These are phyloP conservation scores for Zymoseptoria passerinii DNA, from an alignment of 2,329 filamentous ascomycete species.

Conservation along the genomic window DNA sequence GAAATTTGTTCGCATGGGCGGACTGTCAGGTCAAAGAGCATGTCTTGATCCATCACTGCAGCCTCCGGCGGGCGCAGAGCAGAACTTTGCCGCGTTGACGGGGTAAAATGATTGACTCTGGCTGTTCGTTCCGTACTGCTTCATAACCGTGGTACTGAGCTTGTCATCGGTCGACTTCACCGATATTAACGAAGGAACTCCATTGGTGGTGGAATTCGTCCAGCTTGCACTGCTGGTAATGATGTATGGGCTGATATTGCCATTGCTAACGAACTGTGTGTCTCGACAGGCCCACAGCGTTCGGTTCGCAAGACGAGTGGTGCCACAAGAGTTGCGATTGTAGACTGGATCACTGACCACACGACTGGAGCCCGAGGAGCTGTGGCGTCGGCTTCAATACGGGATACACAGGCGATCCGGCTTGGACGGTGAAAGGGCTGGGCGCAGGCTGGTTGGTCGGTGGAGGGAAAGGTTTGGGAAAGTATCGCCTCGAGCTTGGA, in stretches of 20 bases:
- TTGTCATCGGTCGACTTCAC: not conserved
- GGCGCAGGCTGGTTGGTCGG: not conserved
- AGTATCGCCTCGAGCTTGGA: not conserved
- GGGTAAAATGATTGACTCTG: conserved; percentile 3
- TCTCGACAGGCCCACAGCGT: conserved; percentile 8
- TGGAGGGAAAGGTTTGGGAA: not conserved
- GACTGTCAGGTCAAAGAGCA: conserved; percentile 1
- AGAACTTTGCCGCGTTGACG: not conserved
- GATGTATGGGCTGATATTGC: not conserved
- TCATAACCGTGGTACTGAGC: not conserved
- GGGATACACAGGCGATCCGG: not conserved
- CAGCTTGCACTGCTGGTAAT: conserved; percentile 6
- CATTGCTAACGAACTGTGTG: conserved; percentile 1
- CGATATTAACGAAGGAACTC: not conserved
- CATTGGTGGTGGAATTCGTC: not conserved
- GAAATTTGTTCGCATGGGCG: conserved; percentile 1
- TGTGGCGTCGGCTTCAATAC: not conserved
- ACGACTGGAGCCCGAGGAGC: conserved; percentile 4
- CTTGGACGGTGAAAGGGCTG: not conserved
- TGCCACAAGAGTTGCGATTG: conserved; percentile 3
- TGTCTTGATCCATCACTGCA: conserved; percentile 3
- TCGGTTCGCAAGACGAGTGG: conserved; percentile 1
- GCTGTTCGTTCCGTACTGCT: conserved; percentile 2
- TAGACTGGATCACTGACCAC: conserved; percentile 3
- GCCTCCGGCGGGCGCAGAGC: conserved; percentile 1